These are phyloP conservation scores for Penicillium sp. DNA, from an alignment of 2,329 filamentous ascomycete species.

Conservation along the genomic window DNA sequence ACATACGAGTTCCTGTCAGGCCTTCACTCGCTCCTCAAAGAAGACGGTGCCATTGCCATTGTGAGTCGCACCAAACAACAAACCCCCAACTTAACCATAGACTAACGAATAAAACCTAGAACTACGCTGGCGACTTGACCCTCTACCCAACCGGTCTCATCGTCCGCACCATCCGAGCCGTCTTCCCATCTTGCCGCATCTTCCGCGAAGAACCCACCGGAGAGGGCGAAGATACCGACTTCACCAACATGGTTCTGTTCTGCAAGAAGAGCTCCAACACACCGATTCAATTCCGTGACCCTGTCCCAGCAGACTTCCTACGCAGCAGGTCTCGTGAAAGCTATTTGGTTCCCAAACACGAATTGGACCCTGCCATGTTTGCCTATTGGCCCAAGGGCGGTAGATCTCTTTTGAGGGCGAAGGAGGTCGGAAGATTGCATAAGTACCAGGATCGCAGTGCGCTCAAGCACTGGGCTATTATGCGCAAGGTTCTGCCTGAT, in stretches of 20 bases:
- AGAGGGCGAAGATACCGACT: slow-evolving; percentile 58
- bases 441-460: slow-evolving; percentile 74
- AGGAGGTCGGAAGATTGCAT: slow-evolving; percentile 63
- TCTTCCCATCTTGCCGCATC: slow-evolving; percentile 87
- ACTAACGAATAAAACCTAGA: slow-evolving; percentile 52
- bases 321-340: slow-evolving; percentile 66
- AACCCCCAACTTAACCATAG: neutral
- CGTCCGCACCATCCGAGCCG: slow-evolving; percentile 73
- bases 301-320: slow-evolving; percentile 65
- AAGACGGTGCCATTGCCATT: slow-evolving; percentile 82
- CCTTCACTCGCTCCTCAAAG: slow-evolving; percentile 67
- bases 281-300: slow-evolving; percentile 64
- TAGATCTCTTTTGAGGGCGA: slow-evolving; percentile 40
- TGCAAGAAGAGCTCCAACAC: slow-evolving; percentile 64
- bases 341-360: slow-evolving; percentile 70
- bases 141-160: slow-evolving; percentile 74
- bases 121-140: slow-evolving; percentile 87
- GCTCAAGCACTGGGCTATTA: slow-evolving; percentile 83
- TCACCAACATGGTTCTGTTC: slow-evolving; percentile 96
- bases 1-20: slow-evolving; percentile 77
- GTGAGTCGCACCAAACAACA: slow-evolving; percentile 50
- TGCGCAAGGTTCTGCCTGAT: slow-evolving; percentile 77
- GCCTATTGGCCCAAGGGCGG: slow-evolving; percentile 45
- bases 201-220: slow-evolving; percentile 71
- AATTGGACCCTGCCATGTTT: slow-evolving; percentile 55